Evolutionary conservation across 768 basidiomycete genomes (phyloP).

Genomic region (Cytidiella melzeri): DNA sequence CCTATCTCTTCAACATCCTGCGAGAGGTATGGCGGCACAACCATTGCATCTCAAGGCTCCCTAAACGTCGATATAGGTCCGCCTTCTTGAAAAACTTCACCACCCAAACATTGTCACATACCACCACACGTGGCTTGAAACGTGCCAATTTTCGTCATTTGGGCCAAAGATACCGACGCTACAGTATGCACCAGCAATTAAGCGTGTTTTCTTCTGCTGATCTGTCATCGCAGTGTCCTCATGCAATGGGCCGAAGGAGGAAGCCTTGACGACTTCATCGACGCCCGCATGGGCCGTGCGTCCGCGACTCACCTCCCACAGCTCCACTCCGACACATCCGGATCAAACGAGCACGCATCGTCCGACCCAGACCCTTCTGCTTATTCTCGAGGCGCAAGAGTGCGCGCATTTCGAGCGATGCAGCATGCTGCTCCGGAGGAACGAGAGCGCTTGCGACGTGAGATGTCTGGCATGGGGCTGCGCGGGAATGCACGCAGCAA

Average conservation of each 20-base stretch:
- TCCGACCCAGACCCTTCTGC: constrained; percentile 27
- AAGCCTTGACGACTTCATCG: constrained; percentile 82
- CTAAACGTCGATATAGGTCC: constrained; percentile 43
- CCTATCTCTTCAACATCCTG: constrained; percentile 77
- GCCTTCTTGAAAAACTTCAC: constrained; percentile 76
- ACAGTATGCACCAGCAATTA: constrained; percentile 47
- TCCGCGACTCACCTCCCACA: constrained; percentile 19
- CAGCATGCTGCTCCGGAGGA: constrained; percentile 62
- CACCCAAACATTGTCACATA: constrained; percentile 95
- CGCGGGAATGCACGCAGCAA: neutral
- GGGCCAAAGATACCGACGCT: constrained; percentile 84
- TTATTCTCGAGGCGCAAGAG: constrained; percentile 53
- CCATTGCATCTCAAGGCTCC: too few relatives aligned
- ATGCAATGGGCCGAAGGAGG: constrained; percentile 96
- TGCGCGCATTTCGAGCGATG: constrained; percentile 67
- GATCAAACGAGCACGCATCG: constrained; percentile 26
- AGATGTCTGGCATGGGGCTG: constrained; percentile 33
- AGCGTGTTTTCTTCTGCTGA: neutral
- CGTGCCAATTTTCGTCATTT: constrained; percentile 78
- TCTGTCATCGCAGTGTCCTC: constrained; percentile 47
- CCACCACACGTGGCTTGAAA: constrained; percentile 93
- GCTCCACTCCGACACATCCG: constrained; percentile 8
- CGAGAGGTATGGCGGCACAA: constrained; percentile 61
- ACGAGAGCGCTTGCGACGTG: constrained; percentile 50
- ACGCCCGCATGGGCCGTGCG: constrained; percentile 64